These are phyloP conservation scores for Pseudognaphalium luteoalbum DNA, from an alignment of 129 eudicot genomes.

Conservation along the genomic window DNA sequence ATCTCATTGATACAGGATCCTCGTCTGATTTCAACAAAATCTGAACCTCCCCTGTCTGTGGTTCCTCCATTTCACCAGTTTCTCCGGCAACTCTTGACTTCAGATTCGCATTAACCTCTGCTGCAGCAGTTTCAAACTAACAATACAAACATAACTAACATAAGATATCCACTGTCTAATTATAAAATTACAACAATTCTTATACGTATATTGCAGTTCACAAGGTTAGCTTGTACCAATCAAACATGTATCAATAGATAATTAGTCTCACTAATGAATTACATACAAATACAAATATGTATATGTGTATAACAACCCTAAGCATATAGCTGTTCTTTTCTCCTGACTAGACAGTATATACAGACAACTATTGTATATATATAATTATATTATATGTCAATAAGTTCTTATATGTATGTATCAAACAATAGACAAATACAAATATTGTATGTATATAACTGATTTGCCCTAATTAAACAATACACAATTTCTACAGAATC, in stretches of 20 bases:
- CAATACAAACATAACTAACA: conserved; percentile 16
- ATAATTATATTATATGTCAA: no score
- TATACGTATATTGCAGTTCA: not conserved
- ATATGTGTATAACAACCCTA: not conserved
- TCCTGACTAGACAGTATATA: not conserved
- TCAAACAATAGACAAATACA: not conserved
- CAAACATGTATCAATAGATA: not conserved
- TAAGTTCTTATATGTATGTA: not conserved
- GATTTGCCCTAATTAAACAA: conserved; percentile 21
- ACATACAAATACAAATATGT: no score
- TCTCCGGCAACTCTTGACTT: conserved; percentile 87
- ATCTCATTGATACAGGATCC: conserved; percentile 82
- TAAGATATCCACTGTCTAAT: not conserved
- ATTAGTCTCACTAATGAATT: not conserved
- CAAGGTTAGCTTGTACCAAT: not conserved
- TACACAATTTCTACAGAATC: not conserved
- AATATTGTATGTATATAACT: no score
- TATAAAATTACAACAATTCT: not conserved
- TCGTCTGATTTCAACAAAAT: conserved; percentile 76
- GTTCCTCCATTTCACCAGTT: conserved; percentile 94
- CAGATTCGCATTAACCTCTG: conserved; percentile 76
- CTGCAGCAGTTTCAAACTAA: conserved; percentile 95
- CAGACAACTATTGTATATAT: not conserved
- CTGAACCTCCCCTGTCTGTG: conserved; percentile 89
- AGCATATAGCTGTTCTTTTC: not conserved